Percentiles rank a stretch among this genome's conserved stretches.
Conservation (phyloP, 495 filamentous ascomycete species). For the Xylaria longipes region DNA sequence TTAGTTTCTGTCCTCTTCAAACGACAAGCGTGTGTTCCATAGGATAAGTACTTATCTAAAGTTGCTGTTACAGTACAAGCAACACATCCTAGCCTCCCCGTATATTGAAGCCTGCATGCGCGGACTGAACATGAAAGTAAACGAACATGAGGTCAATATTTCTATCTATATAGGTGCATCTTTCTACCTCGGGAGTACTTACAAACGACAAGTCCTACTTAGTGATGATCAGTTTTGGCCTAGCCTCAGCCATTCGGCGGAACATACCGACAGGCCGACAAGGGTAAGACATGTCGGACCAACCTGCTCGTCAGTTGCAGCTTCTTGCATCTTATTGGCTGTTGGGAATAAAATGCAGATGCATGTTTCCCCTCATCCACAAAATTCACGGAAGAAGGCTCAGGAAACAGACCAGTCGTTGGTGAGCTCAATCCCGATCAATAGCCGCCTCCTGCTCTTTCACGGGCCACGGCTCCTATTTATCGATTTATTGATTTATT, state of each 20-base stretch:
- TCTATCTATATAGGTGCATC: too few relatives aligned
- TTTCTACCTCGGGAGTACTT: too few relatives aligned
- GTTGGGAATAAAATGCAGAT: neutral
- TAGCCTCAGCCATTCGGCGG: constrained; percentile 6
- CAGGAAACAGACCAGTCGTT: neutral
- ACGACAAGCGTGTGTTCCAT: neutral
- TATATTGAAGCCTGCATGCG: neutral
- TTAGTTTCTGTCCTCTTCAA: neutral
- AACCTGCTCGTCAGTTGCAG: neutral
- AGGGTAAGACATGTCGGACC: neutral
- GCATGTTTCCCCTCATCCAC: constrained; percentile 13
- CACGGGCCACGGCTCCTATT: neutral
- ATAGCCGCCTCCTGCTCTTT: neutral
- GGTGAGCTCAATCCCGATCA: constrained; percentile 4
- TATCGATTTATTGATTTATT: neutral
- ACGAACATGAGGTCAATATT: too few relatives aligned
- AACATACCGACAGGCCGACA: constrained; percentile 8
- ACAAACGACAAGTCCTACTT: too few relatives aligned
- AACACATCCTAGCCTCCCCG: neutral
- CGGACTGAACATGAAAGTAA: too few relatives aligned
- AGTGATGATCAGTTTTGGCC: neutral
- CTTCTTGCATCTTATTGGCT: neutral
- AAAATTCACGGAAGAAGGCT: constrained; percentile 6
- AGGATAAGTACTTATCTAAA: neutral
- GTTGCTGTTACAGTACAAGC: neutral